Evolutionary conservation across 352 stramenopile genomes (phyloP).

Genomic region (Phytopythium chamaehyphon): DNA sequence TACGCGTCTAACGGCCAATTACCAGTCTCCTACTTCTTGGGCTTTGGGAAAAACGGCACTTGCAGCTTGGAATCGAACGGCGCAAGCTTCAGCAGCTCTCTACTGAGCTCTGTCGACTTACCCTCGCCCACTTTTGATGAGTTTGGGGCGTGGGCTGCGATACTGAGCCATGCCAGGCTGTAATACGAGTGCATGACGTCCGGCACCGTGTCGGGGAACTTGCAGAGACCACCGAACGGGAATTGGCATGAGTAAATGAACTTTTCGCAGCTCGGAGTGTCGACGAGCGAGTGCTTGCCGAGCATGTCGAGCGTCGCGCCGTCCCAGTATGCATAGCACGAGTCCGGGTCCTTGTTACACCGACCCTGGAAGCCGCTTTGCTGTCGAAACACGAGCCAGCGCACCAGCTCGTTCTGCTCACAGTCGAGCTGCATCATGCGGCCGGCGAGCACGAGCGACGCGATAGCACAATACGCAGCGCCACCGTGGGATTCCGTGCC

Average conservation of each 20-base stretch:
- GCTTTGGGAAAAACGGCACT: conserved; percentile 61
- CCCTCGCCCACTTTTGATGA: background rate
- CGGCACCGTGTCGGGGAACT: conserved; percentile 68
- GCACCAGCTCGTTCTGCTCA: conserved; percentile 61
- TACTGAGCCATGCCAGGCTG: conserved; percentile 87
- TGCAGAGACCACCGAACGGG: conserved; percentile 80
- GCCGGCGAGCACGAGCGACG: conserved; percentile 62
- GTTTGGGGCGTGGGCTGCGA: conserved; percentile 35
- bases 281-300: conserved; percentile 72
- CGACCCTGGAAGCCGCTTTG: conserved; percentile 86
- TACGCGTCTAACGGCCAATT: conserved; percentile 3
- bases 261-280: conserved; percentile 51
- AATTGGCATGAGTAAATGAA: conserved; percentile 88
- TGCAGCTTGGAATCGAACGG: conserved; percentile 75
- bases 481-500: conserved; percentile 73
- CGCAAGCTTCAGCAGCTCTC: conserved; percentile 29
- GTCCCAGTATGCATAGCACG: conserved; percentile 92
- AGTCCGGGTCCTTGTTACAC: conserved; percentile 89
- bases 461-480: conserved; percentile 69
- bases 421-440: conserved; percentile 64
- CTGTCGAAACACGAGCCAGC: conserved; percentile 83
- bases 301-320: conserved; percentile 84
- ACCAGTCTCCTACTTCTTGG: conserved; percentile 2
- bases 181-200: conserved; percentile 93
- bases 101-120: background rate